Evolutionary conservation across 2,329 filamentous ascomycete species (phyloP).

Genomic region (Tothia fuscella): DNA sequence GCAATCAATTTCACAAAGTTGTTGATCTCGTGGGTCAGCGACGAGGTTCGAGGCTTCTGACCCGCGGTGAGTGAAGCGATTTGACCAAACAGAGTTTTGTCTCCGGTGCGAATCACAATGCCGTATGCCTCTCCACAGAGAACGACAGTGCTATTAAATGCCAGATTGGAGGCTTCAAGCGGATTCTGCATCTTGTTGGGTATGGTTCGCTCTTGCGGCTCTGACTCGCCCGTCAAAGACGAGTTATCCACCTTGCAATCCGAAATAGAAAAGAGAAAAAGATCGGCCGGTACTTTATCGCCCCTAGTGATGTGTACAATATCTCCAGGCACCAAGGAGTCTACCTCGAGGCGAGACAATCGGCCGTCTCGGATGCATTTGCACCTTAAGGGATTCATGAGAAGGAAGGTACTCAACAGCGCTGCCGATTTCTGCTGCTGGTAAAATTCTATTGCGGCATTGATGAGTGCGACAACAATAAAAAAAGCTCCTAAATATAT

Average conservation of each 20-base stretch:
- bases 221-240: conserved; percentile 31
- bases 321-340: conserved; percentile 25
- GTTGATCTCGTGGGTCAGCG: conserved; percentile 64
- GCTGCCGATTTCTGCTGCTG: conserved; percentile 36
- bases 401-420: conserved; percentile 28
- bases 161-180: conserved; percentile 56
- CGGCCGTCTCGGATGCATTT: conserved; percentile 24
- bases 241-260: conserved; percentile 6
- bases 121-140: conserved; percentile 34
- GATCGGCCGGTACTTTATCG: conserved; percentile 16
- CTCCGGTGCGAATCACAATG: conserved; percentile 7
- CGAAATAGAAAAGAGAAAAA: background rate
- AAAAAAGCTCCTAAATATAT: conserved; percentile 50
- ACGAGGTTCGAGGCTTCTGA: conserved; percentile 66
- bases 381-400: conserved; percentile 15
- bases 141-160: conserved; percentile 43
- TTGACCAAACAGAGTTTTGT: conserved; percentile 4
- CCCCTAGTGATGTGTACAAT: conserved; percentile 17
- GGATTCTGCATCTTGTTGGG: conserved; percentile 62
- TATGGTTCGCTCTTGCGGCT: conserved; percentile 60
- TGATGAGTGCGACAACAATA: conserved; percentile 52
- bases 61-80: conserved; percentile 35
- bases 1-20: conserved; percentile 58
- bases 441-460: conserved; percentile 50
- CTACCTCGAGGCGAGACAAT: conserved; percentile 23